Conservation (phyloP, 768 basidiomycete species). For the Termitomyces sp. region DNA sequence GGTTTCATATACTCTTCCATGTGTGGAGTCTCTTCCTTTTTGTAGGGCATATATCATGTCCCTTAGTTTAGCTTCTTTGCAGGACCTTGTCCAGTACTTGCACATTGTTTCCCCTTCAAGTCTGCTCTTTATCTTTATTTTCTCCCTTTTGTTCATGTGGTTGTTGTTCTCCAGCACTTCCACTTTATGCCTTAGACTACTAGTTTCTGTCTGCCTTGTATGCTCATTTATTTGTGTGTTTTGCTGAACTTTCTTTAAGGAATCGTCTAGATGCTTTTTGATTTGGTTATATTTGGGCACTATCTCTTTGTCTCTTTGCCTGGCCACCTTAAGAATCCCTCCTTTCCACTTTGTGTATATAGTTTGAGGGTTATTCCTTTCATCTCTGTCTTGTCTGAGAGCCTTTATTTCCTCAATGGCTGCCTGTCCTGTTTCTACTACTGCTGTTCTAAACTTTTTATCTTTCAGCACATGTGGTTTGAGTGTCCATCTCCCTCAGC, state of each 20-base stretch:
- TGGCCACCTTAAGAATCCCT: neutral
- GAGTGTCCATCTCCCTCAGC: neutral
- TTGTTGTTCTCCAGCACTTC: neutral
- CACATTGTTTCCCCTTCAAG: neutral
- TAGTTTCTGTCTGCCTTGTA: too few species aligned
- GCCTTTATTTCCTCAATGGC: neutral
- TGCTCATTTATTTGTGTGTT: neutral
- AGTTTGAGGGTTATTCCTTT: neutral
- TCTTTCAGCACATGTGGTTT: neutral
- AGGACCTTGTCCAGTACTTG: neutral
- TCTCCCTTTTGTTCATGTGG: neutral
- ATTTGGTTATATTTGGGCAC: too few species aligned
- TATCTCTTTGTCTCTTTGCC: neutral
- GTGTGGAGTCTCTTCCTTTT: neutral
- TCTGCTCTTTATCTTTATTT: neutral
- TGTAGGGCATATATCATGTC: neutral
- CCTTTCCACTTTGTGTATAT: neutral
- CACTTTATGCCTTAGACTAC: neutral
- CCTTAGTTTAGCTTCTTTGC: too few species aligned
- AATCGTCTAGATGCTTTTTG: neutral
- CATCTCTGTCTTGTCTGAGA: too few species aligned
- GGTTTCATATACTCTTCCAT: neutral
- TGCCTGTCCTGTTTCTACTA: too few species aligned
- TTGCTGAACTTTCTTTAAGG: too few species aligned
- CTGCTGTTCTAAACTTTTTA: neutral